phyloP scores from a whole-genome alignment of 2,329 filamentous ascomycete genomes.

The Bipolaris cookei region DNA sequence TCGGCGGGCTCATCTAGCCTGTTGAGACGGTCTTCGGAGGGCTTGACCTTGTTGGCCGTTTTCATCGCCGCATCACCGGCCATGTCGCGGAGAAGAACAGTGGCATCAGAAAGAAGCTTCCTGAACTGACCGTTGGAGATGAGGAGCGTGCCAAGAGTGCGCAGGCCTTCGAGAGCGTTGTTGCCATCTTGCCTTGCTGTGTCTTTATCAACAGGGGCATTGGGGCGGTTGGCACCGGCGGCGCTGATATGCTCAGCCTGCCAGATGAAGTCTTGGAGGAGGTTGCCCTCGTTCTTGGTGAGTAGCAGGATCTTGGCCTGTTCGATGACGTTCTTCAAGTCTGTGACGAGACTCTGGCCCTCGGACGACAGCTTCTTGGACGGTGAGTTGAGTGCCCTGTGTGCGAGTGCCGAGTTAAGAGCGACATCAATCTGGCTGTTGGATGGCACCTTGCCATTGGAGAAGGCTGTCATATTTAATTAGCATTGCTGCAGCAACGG shows the following conservation, averaged over 20 bases:
- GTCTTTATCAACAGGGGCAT: constrained; percentile 74
- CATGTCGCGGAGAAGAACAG: constrained; percentile 83
- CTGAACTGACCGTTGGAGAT: constrained; percentile 97
- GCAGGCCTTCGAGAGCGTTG: constrained; percentile 80
- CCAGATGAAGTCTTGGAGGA: constrained; percentile 97
- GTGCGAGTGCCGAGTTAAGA: constrained; percentile 83
- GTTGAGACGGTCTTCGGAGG: constrained; percentile 74
- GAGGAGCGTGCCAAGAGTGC: constrained; percentile 85
- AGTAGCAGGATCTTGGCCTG: constrained; percentile 85
- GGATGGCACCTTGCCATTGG: constrained; percentile 88
- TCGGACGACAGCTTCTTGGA: constrained; percentile 80
- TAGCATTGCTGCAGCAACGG: constrained; percentile 11
- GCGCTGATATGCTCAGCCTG: constrained; percentile 79
- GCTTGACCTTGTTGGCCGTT: constrained; percentile 75
- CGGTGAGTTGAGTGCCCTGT: constrained; percentile 71
- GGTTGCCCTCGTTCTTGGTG: constrained; percentile 92
- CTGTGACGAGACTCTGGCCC: constrained; percentile 77
- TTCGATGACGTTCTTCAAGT: constrained; percentile 79
- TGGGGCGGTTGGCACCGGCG: constrained; percentile 66
- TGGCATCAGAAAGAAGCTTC: constrained; percentile 83
- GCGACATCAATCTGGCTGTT: constrained; percentile 97
- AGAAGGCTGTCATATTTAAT: constrained; percentile 67
- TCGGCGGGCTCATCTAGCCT: constrained; percentile 84
- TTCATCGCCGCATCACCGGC: constrained; percentile 86
- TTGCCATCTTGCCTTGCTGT: constrained; percentile 82